phyloP scores from a whole-genome alignment of 2,329 filamentous ascomycete species.

The Curvularia lunata region DNA sequence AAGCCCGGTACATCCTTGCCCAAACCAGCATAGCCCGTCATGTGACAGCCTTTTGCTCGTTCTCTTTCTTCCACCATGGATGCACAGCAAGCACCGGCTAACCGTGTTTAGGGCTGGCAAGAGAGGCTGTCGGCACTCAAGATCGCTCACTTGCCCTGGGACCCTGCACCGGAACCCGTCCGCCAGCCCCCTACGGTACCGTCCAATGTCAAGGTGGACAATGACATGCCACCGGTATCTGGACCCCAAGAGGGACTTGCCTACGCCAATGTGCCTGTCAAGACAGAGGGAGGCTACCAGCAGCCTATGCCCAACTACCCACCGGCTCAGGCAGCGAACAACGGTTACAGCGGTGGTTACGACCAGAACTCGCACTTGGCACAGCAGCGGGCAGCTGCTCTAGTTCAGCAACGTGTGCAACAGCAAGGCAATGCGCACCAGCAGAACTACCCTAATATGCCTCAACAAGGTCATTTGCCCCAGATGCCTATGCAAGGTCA shows the following conservation, averaged over 20 bases:
- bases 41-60: conserved; percentile 35
- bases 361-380: conserved; percentile 55
- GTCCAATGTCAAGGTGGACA: conserved; percentile 49
- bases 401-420: conserved; percentile 51
- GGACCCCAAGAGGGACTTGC: conserved; percentile 38
- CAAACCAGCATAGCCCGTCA: conserved; percentile 45
- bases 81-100: conserved; percentile 17
- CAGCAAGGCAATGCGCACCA: conserved; percentile 38
- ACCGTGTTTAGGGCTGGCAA: conserved; percentile 79
- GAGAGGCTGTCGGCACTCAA: conserved; percentile 82
- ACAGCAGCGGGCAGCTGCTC: conserved; percentile 60
- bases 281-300: conserved; percentile 55
- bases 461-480: conserved; percentile 31
- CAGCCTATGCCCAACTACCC: conserved; percentile 39
- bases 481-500: conserved; percentile 38
- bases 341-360: conserved; percentile 39
- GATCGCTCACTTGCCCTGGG: conserved; percentile 93
- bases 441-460: conserved; percentile 28
- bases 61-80: conserved; percentile 5
- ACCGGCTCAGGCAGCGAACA: conserved; percentile 41
- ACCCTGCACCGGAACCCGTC: conserved; percentile 70
- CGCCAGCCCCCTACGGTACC: conserved; percentile 52
- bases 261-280: conserved; percentile 54
- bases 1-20: conserved; percentile 43
- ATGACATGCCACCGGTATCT: conserved; percentile 40